phyloP scores from a whole-genome alignment of 129 eudicot species.

The Solidago caesia region DNA sequence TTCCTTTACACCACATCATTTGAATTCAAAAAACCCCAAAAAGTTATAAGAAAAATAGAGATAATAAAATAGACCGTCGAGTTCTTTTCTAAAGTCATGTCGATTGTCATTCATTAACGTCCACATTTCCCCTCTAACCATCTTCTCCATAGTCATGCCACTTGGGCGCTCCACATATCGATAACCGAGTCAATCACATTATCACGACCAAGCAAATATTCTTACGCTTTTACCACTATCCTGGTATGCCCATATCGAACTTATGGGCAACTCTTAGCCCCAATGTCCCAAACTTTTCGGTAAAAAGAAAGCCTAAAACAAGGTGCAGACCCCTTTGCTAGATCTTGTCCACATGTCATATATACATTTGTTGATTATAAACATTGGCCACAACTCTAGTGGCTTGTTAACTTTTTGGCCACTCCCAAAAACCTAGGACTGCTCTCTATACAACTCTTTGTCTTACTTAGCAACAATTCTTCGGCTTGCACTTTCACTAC shows the following conservation, averaged over 20 bases:
- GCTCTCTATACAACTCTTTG: conserved; percentile 49
- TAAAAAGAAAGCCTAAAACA: conserved; percentile 19
- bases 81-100: conserved; percentile 5
- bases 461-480: conserved; percentile 33
- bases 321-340: conserved; percentile 11
- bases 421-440: conserved; percentile 38
- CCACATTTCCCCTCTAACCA: conserved; percentile 4
- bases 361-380: conserved; percentile 9
- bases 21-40: conserved; percentile 13
- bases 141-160: conserved; percentile 20
- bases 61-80: not conserved
- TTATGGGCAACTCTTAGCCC: conserved; percentile 25
- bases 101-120: conserved; percentile 3
- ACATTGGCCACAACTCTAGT: conserved; percentile 7
- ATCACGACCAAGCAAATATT: not conserved
- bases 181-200: not conserved
- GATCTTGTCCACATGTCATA: conserved; percentile 27
- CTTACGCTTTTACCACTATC: not conserved
- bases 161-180: conserved; percentile 18
- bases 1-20: conserved; percentile 22
- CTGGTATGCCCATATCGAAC: not conserved
- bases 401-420: conserved; percentile 22
- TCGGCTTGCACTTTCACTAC: conserved; percentile 35
- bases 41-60: not conserved
- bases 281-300: conserved; percentile 31